Percentiles rank a stretch among this genome's conserved stretches.
phyloP scores from a whole-genome alignment of 1,284 basidiomycete species.

The Cutaneotrichosporon sp. region DNA sequence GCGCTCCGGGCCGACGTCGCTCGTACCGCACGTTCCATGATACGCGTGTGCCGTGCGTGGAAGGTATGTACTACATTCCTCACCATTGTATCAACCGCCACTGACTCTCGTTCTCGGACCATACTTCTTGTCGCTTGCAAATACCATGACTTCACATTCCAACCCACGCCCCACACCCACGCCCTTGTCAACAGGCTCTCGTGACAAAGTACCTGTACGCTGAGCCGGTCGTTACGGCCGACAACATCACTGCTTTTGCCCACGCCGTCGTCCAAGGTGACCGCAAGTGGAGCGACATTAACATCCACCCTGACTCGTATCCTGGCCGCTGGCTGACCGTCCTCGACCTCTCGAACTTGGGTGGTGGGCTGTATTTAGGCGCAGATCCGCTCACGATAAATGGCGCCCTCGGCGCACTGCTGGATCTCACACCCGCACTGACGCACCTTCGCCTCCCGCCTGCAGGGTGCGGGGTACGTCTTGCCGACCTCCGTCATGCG shows the following conservation, averaged over 20 bases:
- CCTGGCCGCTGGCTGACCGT: slow-evolving; percentile 78
- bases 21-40: slow-evolving; percentile 46
- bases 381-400: slow-evolving; percentile 57
- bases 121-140: slow-evolving; percentile 1
- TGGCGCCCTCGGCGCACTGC: slow-evolving; percentile 51
- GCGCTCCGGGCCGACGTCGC: slow-evolving; percentile 10
- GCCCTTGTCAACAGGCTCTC: slow-evolving; percentile 59
- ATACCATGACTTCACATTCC: background rate
- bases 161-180: background rate
- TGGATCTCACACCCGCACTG: slow-evolving; percentile 70
- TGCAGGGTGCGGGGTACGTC: slow-evolving; percentile 50
- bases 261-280: slow-evolving; percentile 63
- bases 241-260: slow-evolving; percentile 62
- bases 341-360: slow-evolving; percentile 66
- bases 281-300: slow-evolving; percentile 76
- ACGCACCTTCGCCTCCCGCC: slow-evolving; percentile 62
- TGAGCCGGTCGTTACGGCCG: slow-evolving; percentile 57
- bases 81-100: background rate
- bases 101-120: slow-evolving; percentile 10
- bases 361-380: slow-evolving; percentile 59
- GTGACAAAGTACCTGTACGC: slow-evolving; percentile 68
- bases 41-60: slow-evolving; percentile 69
- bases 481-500: slow-evolving; percentile 58
- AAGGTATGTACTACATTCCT: slow-evolving; percentile 58
- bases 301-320: slow-evolving; percentile 74